A percentile compares a stretch with the other conserved stretches of the same genome.
Conservation (phyloP, 306 rosid species). For the Dalbergia cochinchinensis region DNA sequence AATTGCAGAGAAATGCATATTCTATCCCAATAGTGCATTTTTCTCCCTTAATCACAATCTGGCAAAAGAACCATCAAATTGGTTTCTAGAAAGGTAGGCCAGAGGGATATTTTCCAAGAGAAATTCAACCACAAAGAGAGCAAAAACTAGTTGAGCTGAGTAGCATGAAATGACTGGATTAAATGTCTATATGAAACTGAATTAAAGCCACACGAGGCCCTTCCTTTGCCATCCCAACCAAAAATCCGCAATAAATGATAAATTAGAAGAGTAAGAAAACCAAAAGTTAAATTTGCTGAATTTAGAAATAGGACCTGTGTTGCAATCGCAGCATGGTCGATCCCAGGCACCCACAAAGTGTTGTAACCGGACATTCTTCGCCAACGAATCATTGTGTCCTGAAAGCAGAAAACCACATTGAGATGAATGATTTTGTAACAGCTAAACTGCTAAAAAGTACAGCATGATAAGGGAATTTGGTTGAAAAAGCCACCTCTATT, state of each 20-base stretch:
- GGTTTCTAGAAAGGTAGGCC: slow-evolving; percentile 2
- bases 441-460: slow-evolving; percentile 2
- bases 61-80: slow-evolving; percentile 5
- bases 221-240: too few relatives aligned
- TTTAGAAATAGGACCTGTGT: slow-evolving; percentile 73
- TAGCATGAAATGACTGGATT: too few relatives aligned
- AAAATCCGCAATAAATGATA: too few relatives aligned
- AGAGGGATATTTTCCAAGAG: too few relatives aligned
- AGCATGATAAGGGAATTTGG: slow-evolving; percentile 13
- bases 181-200: too few relatives aligned
- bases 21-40: not conserved
- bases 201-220: too few relatives aligned
- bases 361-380: slow-evolving; percentile 93
- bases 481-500: slow-evolving; percentile 64
- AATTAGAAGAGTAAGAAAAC: too few relatives aligned
- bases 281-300: not conserved
- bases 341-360: slow-evolving; percentile 95
- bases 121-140: too few relatives aligned
- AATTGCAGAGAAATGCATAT: not conserved
- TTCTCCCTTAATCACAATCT: not conserved
- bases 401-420: slow-evolving; percentile 44
- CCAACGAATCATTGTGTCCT: slow-evolving; percentile 99
- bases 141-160: too few relatives aligned
- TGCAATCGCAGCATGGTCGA: slow-evolving; percentile 98
- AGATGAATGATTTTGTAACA: slow-evolving; percentile 17